Percentiles rank a stretch among this genome's conserved stretches.
These are phyloP conservation scores for Lecanicillium sp. DNA, from an alignment of 2,329 filamentous ascomycete genomes.

Conservation along the genomic window DNA sequence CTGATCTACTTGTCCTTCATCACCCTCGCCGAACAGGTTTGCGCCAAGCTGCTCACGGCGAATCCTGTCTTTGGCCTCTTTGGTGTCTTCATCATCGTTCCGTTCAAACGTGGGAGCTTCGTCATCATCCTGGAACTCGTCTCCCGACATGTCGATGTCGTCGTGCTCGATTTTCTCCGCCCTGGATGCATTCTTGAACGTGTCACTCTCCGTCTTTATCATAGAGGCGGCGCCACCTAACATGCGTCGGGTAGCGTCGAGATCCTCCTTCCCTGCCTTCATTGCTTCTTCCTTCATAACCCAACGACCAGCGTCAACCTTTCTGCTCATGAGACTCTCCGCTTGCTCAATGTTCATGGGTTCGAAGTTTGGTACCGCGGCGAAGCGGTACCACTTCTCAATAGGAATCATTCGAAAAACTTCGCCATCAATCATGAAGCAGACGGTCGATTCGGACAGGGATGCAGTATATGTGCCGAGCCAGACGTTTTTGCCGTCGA, in stretches of 20 bases:
- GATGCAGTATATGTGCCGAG: slow-evolving; percentile 86
- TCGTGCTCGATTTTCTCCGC: slow-evolving; percentile 64
- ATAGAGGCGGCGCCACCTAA: slow-evolving; percentile 48
- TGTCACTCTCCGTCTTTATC: slow-evolving; percentile 64
- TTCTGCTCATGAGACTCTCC: slow-evolving; percentile 75
- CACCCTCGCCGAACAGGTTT: slow-evolving; percentile 68
- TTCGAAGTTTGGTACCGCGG: slow-evolving; percentile 71
- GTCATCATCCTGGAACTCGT: slow-evolving; percentile 84
- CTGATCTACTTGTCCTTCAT: slow-evolving; percentile 67
- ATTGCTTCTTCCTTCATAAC: slow-evolving; percentile 64
- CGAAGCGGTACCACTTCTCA: slow-evolving; percentile 93
- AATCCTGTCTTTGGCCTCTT: slow-evolving; percentile 64
- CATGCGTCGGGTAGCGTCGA: slow-evolving; percentile 51
- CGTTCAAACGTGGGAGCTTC: slow-evolving; percentile 69
- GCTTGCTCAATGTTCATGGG: slow-evolving; percentile 76
- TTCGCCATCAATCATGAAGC: slow-evolving; percentile 63
- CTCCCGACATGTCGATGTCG: slow-evolving; percentile 60
- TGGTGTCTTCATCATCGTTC: slow-evolving; percentile 75
- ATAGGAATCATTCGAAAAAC: slow-evolving; percentile 82
- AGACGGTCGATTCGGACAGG: slow-evolving; percentile 77
- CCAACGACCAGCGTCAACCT: slow-evolving; percentile 72
- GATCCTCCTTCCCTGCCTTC: slow-evolving; percentile 48
- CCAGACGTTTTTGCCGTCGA: slow-evolving; percentile 92
- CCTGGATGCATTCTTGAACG: slow-evolving; percentile 54
- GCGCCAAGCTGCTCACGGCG: slow-evolving; percentile 80